Evolutionary conservation across 2,329 filamentous ascomycete genomes (phyloP), one percentile per base, ranked within the genome.

Genomic region (Hymenoscyphus albidus): DNA sequence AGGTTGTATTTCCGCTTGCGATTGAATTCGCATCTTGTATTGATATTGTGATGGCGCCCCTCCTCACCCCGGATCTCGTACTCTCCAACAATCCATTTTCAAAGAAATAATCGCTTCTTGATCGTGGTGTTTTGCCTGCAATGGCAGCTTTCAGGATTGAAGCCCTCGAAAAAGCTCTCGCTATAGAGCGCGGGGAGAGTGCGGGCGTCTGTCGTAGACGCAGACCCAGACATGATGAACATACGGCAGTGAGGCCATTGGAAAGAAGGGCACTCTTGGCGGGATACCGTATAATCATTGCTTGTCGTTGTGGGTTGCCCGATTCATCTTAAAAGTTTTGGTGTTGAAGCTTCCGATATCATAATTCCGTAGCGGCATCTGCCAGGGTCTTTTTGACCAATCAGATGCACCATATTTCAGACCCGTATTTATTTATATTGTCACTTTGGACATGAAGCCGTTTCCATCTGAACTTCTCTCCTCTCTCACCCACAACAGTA

Each of bases 221-320:
- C 27, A 27, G 27, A 27, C 65, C 64, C 22, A 72, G 54, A 65
- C 70, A 73, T 63, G 71, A 67, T 60, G 69, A 56, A 58, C 67
- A 73, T 63, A 71, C 65, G 61, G 66, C 69, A 65, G 63, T 61
- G 62, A 71, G 65, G 62, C 67, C 68, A 71, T 70, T 70, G 66
- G 63, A 62, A 66, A 67, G 63, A 56, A 71, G 67, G 56, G 67
- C 68, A 64, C 63, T 68, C 61, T 63, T 56, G 60, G 70, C 61
- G 42, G 71, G 63, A 48, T 60, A 73, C 71, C 71, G 69, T 71
- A 73, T 66, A 71, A 74, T 73, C 72, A 74, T 74, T 65, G 69
- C 70, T 71, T 68, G 68, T 48, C 18, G 59, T 66, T 64, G 64
- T 22, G 42, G 35, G 38, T 63, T 69, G 64, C 38, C 58, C 59